Conservation (phyloP, 176 grass and related monocot species). For the Musa acuminata region DNA sequence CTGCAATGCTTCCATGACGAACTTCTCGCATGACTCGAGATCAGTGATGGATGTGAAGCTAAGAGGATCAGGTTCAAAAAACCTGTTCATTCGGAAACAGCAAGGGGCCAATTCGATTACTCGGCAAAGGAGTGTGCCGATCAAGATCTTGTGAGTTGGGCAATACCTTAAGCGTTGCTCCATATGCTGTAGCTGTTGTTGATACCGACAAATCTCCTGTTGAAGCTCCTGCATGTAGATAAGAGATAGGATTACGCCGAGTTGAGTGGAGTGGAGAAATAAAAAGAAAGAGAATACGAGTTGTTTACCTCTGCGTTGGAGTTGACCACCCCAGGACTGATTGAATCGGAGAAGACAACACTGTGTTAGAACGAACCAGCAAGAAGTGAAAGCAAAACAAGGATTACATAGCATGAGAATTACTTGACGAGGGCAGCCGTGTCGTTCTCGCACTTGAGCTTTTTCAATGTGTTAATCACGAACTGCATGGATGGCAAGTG, state of each 20-base stretch:
- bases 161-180: conserved; percentile 39
- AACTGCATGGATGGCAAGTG: conserved; percentile 12
- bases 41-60: conserved; percentile 15
- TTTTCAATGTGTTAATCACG: conserved; percentile 33
- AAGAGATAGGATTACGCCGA: neutral
- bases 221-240: conserved; percentile 31
- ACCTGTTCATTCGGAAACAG: conserved; percentile 1
- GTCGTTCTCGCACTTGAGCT: conserved; percentile 46
- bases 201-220: conserved; percentile 34
- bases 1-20: conserved; percentile 27
- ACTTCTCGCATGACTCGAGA: conserved; percentile 38
- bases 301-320: conserved; percentile 28
- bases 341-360: neutral
- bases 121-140: neutral
- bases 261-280: too few species aligned
- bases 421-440: conserved; percentile 31
- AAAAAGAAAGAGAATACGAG: neutral
- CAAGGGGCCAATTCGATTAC: neutral
- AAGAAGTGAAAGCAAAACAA: too few species aligned
- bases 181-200: conserved; percentile 31
- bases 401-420: too few species aligned
- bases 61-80: conserved; percentile 31
- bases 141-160: too few species aligned
- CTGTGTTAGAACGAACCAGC: too few species aligned
- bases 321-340: conserved; percentile 27